These are phyloP conservation scores for Chenopodium formosanum DNA, from an alignment of 148 eudicot species.

Conservation along the genomic window DNA sequence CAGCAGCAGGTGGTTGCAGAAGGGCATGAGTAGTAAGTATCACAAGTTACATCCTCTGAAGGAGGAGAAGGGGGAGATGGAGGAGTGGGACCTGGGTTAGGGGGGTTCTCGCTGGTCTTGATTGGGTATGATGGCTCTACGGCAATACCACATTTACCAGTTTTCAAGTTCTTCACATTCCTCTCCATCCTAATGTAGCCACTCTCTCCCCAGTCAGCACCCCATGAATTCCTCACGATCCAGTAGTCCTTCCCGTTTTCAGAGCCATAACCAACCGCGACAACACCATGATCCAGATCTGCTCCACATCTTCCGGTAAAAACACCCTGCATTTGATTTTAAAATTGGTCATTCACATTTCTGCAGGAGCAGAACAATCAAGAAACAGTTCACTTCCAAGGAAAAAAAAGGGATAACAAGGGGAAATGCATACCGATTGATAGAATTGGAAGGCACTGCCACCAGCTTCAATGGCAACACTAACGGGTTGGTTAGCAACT, in stretches of 20 bases:
- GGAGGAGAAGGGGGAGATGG: conserved; percentile 51
- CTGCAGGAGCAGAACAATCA: neutral
- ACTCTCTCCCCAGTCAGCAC: conserved; percentile 71
- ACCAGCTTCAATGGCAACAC: conserved; percentile 84
- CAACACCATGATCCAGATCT: conserved; percentile 78
- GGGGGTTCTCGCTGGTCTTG: conserved; percentile 73
- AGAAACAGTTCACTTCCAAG: neutral
- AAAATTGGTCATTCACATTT: conserved; percentile 2
- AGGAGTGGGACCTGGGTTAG: conserved; percentile 79
- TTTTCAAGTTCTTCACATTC: conserved; percentile 31
- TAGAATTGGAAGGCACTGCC: conserved; percentile 78
- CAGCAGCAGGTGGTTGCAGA: conserved; percentile 77
- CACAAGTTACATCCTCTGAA: conserved; percentile 47
- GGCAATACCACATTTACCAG: conserved; percentile 90
- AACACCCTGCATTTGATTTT: conserved; percentile 53
- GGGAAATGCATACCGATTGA: conserved; percentile 47
- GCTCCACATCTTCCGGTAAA: conserved; percentile 74
- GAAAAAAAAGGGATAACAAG: neutral
- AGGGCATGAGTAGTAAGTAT: conserved; percentile 55
- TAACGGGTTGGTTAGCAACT: conserved; percentile 71
- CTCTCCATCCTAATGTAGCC: conserved; percentile 84
- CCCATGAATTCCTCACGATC: conserved; percentile 95
- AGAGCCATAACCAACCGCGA: conserved; percentile 82
- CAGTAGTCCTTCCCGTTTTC: conserved; percentile 73
- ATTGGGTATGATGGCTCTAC: conserved; percentile 69